Base-by-base conservation (phyloP, 305 asterid genomes). In the Solanum chacoense region DNA sequence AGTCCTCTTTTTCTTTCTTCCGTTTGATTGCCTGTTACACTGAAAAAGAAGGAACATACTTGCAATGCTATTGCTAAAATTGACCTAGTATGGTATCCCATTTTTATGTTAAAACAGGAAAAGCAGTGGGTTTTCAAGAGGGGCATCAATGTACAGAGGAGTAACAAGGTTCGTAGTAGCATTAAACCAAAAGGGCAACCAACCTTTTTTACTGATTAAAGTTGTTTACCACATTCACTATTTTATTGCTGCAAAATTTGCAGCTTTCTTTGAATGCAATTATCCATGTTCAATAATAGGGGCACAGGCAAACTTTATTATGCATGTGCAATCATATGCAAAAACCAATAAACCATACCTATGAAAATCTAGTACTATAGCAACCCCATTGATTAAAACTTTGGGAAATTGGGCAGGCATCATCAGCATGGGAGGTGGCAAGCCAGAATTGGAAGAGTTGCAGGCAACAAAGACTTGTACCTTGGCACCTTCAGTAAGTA, bases 401-500 rank as follows among this genome's bases (percentile, higher is more conserved):
- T 28, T 50, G 26, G 93, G 89, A 88, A 85, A 85, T 87, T 89
- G 87, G 63, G 89, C 94, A 96, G 98, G 93, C 98, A 95, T 91
- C 98, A 95, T 91, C 98, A 95, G 92, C 97, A 95, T 93, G 98
- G 98, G 88, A 93, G 97, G 85, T 95, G 98, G 98, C 98, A 95
- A 91, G 98, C 98, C 40, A 29, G 98, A 94, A 95, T 94, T 22
- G 98, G 98, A 88, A 95, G 98, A 88, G 98, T 96, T 93, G 97
- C 98, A 89, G 98, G 98, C 93, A 96, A 96, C 90, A 95, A 96
- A 92, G 98, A 96, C 96, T 93, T 96, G 98, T 96, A 96, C 95
- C 98, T 96, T 88, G 98, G 98, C 92, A 96, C 98, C 92, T 96
- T 96, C 91, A 95, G 98, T 96, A 94, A 74, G 93, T 42, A 9